Base-by-base conservation (phyloP, 108 stramenopile genomes). In the Fragilaria radians region DNA sequence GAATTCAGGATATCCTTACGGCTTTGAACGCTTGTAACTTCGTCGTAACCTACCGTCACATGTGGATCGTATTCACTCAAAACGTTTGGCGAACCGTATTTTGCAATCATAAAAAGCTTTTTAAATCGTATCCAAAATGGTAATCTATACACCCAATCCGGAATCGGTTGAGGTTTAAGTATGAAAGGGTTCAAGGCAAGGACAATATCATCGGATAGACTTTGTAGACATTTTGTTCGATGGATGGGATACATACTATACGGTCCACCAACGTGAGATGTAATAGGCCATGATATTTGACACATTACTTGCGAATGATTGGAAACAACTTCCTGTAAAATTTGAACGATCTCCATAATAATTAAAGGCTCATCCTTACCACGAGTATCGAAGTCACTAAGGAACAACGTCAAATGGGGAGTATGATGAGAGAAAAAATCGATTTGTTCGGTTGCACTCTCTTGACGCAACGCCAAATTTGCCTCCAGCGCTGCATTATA, bases 51-150 rank as follows among this genome's bases (percentile, higher is more conserved):
- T 2, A 78, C 77, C 9, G 70, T 74, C n/a, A 78, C 61, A 48
- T 78, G 77, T 1, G 77, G 77, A 18, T 32, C 52, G 50, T 62
- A 78, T 1, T 60, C 61, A n/a, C 65, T 61, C 27, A 65, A 61
- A 4, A 74, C 77, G 67, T 74, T 74, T 14, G 77, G 72, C 31
- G 69, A 71, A 24, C 77, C 77, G 48, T 74, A 78, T 28, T 52
- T 26, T 11, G 50, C 18, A 45, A 64, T 33, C 9, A 51, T 46
- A 30, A 65, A 57, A 22, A 78, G 57, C 1, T 52, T 64, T 32
- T 25, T 26, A 9, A 46, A 52, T 32, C 65, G 57, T 32, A 61
- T 14, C 4, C 52, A 60, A 42, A 69, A 63, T 17, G 68, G 65
- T 1, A 78, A 46, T 11, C 27, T 50, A 32, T 59, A 49, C 2